Base-by-base conservation (phyloP, 2,329 filamentous ascomycete species). In the Zasmidium citrigriseum region DNA sequence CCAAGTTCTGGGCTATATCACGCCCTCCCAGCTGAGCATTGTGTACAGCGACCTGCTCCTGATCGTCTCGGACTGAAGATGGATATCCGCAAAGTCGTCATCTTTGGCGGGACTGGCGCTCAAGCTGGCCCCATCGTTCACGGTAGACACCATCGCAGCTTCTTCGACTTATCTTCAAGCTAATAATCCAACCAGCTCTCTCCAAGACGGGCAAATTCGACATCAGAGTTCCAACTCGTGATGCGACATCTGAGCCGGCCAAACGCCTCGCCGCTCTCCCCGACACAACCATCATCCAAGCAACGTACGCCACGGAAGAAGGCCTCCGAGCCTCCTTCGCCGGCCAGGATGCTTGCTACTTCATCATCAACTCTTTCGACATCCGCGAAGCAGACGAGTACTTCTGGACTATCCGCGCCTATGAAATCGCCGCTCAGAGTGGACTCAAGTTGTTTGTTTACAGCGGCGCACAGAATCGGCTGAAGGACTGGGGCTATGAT, bases 301-400 rank as follows among this genome's bases (percentile, higher is more conserved):
- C 50, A n/a, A 25, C 20, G 1, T 53, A 45, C 52, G 21, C 18
- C 18, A 45, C 22, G 5, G 52, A 54, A 46, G n/a, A 54, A 38
- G 52, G 52, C 9, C 52, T 54, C 7, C 52, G 52, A 12, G 24
- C 44, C 1, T 16, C 41, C 4, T 54, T 54, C 25, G 41, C 52
- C 25, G 29, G 45, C 22, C 52, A 54, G 38, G 52, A 54, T 9
- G 45, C 44, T 23, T 54, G 52, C 16, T 54, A 54, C 27, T 54
- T 47, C 44, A 29, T 54, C 1, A 54, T 54, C 52, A 54, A 54
- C 44, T 54, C 52, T 12, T 54, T 54, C 22, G 52, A 46, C n/a
- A 48, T 48, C 44, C 38, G 44, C 11, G 52, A 54, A 41, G 34
- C 41, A 5, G 52, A 54, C 18, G 52, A 54, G 22, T 54, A 54